Base-by-base conservation (phyloP, 352 stramenopile species). In the Phytophthora cactorum region DNA sequence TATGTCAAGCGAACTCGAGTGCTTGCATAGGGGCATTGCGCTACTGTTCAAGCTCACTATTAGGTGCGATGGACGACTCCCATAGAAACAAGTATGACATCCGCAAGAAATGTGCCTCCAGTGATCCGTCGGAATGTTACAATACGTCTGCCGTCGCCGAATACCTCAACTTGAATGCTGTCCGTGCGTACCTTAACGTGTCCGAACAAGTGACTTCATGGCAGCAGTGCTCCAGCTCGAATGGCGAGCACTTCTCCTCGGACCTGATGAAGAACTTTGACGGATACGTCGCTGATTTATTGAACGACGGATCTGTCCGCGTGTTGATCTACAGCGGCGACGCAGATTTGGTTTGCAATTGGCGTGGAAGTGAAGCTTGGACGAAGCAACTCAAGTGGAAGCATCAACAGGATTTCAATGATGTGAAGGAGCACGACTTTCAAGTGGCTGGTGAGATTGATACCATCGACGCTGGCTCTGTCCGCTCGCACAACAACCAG, bases 181-280 rank as follows among this genome's bases (percentile, higher is more conserved):
- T 82, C 12, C 73, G 66, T n/a, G 36, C 56, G 52, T 81, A 79
- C 31, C 61, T 86, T 15, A 70, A 72, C 46, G 68, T 86, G 32
- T 75, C 71, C 6, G 50, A 61, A 25, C 43, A 72, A 14, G 59
- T 75, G 8, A 36, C 54, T 22, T 34, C 59, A 45, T 99, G 95
- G 96, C 59, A 95, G 50, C 76, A 85, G 17, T 98, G 93, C 75
- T 97, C 97, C 63, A 88, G 84, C 57, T 70, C 86, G 5, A 88
- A 98, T 28, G 90, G 90, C 68, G 57, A 78, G 15, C 98, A 98
- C 68, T 69, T 22, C 22, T 22, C 41, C 6, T 46, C 66, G 10
- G 64, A 76, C 31, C 22, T 66, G 11, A 67, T 70, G 53, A 76
- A 61, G 38, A 72, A 64, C 31, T 41, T 70, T 5, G 60, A 70